Conservation (phyloP, 768 basidiomycete genomes). For the Tylopilus felleus region DNA sequence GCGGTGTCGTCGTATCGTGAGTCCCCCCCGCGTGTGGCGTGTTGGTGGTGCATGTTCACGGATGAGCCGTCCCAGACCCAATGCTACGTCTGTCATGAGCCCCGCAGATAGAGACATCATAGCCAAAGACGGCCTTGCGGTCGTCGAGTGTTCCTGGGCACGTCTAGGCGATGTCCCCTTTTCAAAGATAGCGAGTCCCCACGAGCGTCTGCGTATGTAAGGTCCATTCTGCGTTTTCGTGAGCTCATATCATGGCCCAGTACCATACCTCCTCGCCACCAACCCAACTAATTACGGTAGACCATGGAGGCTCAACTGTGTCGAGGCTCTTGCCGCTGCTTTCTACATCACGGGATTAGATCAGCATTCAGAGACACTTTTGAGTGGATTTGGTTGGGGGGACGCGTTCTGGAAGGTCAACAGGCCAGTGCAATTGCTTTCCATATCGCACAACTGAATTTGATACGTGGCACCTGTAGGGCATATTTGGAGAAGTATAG, state of each 20-base stretch:
- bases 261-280: slow-evolving; percentile 91
- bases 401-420: slow-evolving; percentile 86
- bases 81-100: slow-evolving; percentile 72
- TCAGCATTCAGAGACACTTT: slow-evolving; percentile 69
- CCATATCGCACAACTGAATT: not conserved
- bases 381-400: slow-evolving; percentile 90
- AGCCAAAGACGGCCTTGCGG: slow-evolving; percentile 73
- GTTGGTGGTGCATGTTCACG: not conserved
- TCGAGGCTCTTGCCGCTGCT: slow-evolving; percentile 90
- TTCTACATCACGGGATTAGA: slow-evolving; percentile 93
- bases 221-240: not conserved
- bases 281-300: slow-evolving; percentile 99
- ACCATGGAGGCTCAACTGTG: slow-evolving; percentile 94
- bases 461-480: not conserved
- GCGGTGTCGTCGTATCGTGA: slow-evolving; percentile 93
- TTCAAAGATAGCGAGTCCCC: slow-evolving; percentile 85
- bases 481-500: slow-evolving; percentile 70
- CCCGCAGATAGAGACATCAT: slow-evolving; percentile 85
- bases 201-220: slow-evolving; percentile 82
- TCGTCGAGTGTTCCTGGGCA: slow-evolving; percentile 99
- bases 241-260: slow-evolving; percentile 39
- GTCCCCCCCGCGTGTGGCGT: slow-evolving; percentile 28
- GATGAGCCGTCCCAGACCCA: slow-evolving; percentile 60
- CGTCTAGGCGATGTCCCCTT: slow-evolving; percentile 94
- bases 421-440: slow-evolving; percentile 37